A percentile compares a stretch with the other conserved stretches of the same genome.
Conservation (phyloP, 805 yeast genomes). For the Cyberlindnera saturnus region DNA sequence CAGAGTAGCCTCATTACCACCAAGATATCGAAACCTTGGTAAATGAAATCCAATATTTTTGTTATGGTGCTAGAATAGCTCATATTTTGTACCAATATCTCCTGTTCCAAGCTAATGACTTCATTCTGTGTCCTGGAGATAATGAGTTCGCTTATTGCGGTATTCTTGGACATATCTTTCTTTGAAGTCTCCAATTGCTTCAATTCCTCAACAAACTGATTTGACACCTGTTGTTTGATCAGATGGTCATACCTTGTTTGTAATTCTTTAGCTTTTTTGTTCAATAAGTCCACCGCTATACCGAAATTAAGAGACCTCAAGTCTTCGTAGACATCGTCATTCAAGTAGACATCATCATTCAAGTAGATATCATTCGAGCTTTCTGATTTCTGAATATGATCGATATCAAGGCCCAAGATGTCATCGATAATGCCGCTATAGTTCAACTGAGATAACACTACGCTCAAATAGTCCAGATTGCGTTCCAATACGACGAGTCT, state of each 20-base stretch:
- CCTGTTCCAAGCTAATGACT: constrained; percentile 61
- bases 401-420: constrained; percentile 41
- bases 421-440: constrained; percentile 83
- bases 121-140: constrained; percentile 29
- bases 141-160: constrained; percentile 67
- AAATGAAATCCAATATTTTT: constrained; percentile 44
- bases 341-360: constrained; percentile 21
- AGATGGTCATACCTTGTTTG: constrained; percentile 58
- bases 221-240: constrained; percentile 31
- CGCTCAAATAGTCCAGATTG: constrained; percentile 64
- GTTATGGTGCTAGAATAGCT: constrained; percentile 31
- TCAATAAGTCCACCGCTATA: constrained; percentile 67
- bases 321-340: constrained; percentile 23
- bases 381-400: too few species aligned
- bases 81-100: constrained; percentile 49
- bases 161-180: constrained; percentile 63
- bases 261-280: constrained; percentile 60
- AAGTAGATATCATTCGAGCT: constrained; percentile 26
- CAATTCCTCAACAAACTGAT: constrained; percentile 61
- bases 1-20: constrained; percentile 48
- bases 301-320: constrained; percentile 65
- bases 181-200: constrained; percentile 64
- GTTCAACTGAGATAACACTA: constrained; percentile 68
- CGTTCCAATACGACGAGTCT: constrained; percentile 80
- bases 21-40: constrained; percentile 27